These are phyloP conservation scores for Suhomyces kilbournensis DNA, from an alignment of 805 yeast genomes.

Conservation along the genomic window DNA sequence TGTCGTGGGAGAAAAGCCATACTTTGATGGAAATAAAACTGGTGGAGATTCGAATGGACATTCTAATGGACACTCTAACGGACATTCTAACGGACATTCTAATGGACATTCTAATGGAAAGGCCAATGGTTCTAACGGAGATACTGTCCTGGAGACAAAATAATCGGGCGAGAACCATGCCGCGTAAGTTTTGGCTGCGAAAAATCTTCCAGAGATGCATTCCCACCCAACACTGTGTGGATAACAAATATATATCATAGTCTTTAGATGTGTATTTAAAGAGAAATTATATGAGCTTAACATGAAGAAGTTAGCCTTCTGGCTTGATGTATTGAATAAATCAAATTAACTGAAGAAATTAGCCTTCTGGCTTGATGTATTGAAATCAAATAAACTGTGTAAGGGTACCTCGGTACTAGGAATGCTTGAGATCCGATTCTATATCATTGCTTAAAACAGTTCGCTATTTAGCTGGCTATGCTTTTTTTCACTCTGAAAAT, in stretches of 20 bases:
- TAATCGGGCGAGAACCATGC: neutral
- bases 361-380: too few species aligned
- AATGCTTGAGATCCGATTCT: too few species aligned
- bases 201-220: neutral
- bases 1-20: slow-evolving; percentile 26
- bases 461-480: too few species aligned
- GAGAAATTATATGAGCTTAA: neutral
- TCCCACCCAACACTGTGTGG: neutral
- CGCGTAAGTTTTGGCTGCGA: too few species aligned
- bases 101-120: neutral
- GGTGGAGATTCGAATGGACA: neutral
- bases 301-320: too few species aligned
- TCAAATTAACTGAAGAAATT: too few species aligned
- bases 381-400: too few species aligned
- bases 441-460: too few species aligned
- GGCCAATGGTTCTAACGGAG: neutral
- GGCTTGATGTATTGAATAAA: too few species aligned
- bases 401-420: too few species aligned
- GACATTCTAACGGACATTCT: neutral
- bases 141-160: neutral
- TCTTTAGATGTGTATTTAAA: neutral
- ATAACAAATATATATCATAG: neutral
- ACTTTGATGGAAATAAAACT: slow-evolving; percentile 8
- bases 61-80: neutral
- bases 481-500: too few species aligned